phyloP scores from a whole-genome alignment of 2,329 filamentous ascomycete genomes.

The Dactylellina drechsleri region DNA sequence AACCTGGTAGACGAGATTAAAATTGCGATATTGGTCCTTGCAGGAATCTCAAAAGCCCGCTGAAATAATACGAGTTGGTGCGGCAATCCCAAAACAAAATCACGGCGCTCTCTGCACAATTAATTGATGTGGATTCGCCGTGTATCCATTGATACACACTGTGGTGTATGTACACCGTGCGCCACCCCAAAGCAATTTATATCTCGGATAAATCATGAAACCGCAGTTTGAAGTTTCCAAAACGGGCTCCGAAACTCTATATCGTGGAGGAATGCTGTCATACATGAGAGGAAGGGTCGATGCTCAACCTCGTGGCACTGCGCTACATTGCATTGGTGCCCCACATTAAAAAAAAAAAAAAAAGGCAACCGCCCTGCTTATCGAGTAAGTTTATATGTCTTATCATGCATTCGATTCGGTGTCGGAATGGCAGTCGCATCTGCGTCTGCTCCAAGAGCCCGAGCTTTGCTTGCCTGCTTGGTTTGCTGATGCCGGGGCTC shows the following conservation, averaged over 20 bases:
- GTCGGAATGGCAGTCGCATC: neutral
- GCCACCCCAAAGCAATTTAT: conserved; percentile 12
- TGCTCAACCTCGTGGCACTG: neutral
- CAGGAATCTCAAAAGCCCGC: conserved; percentile 8
- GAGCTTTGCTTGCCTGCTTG: too few relatives aligned
- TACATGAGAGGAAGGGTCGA: conserved; percentile 2
- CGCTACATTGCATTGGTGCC: conserved; percentile 8
- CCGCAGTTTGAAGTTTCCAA: conserved; percentile 40
- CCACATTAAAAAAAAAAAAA: neutral
- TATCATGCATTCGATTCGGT: neutral
- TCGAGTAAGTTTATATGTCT: too few relatives aligned
- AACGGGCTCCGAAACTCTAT: conserved; percentile 29
- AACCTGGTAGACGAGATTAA: conserved; percentile 3
- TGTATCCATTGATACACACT: too few relatives aligned
- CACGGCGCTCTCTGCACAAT: neutral
- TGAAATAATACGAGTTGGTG: conserved; percentile 18
- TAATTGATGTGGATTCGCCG: neutral
- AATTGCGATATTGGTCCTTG: conserved; percentile 14
- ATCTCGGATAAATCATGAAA: conserved; percentile 47
- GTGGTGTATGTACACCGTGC: neutral
- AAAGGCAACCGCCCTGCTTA: neutral
- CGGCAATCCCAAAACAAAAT: conserved; percentile 1
- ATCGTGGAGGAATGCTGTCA: conserved; percentile 4
- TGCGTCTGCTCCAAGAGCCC: too few relatives aligned
- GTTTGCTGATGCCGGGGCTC: too few relatives aligned